Conservation (phyloP, 1,284 basidiomycete species). For the Inonotus obliquus region DNA sequence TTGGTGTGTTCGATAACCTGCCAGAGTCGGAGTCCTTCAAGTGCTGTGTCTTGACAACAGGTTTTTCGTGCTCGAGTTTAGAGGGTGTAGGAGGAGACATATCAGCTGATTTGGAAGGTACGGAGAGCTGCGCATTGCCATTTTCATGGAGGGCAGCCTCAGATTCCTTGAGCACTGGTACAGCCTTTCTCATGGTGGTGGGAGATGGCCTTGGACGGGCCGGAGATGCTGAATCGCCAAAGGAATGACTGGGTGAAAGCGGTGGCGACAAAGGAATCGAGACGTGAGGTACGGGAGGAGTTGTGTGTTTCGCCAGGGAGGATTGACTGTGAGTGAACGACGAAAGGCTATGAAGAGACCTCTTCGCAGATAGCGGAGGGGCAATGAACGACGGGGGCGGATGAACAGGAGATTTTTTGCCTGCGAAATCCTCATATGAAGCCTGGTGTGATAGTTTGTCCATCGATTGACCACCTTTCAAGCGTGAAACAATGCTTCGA, state of each 20-base stretch:
- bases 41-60: background rate
- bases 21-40: background rate
- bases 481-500: slow-evolving; percentile 74
- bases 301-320: slow-evolving; percentile 3
- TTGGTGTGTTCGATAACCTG: background rate
- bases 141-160: slow-evolving; percentile 1
- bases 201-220: slow-evolving; percentile 14
- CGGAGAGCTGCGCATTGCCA: background rate
- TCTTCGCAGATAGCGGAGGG: slow-evolving; percentile 18
- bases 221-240: slow-evolving; percentile 9
- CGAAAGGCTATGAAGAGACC: slow-evolving; percentile 18
- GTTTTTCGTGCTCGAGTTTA: slow-evolving; percentile 9
- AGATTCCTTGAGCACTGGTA: slow-evolving; percentile 15
- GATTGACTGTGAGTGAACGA: slow-evolving; percentile 7
- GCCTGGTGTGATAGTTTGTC: slow-evolving; percentile 35
- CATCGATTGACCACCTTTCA: slow-evolving; percentile 51
- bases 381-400: slow-evolving; percentile 13
- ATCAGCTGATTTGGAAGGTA: slow-evolving; percentile 4
- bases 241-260: slow-evolving; percentile 2
- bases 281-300: slow-evolving; percentile 12
- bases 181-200: slow-evolving; percentile 18
- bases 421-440: slow-evolving; percentile 25
- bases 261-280: slow-evolving; percentile 15
- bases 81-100: slow-evolving; percentile 13
- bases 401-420: slow-evolving; percentile 4